Percentiles rank a stretch among this genome's conserved stretches.
These are phyloP conservation scores for Aureococcus anophagefferens DNA, from an alignment of 108 stramenopile genomes.

Conservation along the genomic window DNA sequence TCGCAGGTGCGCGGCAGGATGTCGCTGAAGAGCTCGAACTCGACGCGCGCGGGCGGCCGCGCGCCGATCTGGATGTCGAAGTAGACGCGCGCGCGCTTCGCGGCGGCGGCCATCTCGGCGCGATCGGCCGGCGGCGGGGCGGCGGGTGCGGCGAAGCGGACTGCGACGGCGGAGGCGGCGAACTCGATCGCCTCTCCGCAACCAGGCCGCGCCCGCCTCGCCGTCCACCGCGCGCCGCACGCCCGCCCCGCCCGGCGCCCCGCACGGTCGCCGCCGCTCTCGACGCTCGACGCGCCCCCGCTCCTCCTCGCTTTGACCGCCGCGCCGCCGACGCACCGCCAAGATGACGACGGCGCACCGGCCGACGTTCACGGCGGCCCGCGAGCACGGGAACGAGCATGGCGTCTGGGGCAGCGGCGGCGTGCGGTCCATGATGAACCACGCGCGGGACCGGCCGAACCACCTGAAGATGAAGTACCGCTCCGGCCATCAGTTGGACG, in stretches of 20 bases:
- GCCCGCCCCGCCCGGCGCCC: too few relatives aligned
- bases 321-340: too few relatives aligned
- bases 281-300: too few relatives aligned
- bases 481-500: slow-evolving; percentile 20
- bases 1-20: slow-evolving; percentile 47
- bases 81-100: slow-evolving; percentile 4
- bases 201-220: too few relatives aligned
- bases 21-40: slow-evolving; percentile 45
- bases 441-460: slow-evolving; percentile 53
- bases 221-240: too few relatives aligned
- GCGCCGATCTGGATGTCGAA: slow-evolving; percentile 28
- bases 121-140: too few relatives aligned
- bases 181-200: too few relatives aligned
- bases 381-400: slow-evolving; percentile 59
- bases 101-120: too few relatives aligned
- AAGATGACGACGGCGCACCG: slow-evolving; percentile 78
- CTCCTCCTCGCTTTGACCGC: too few relatives aligned
- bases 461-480: slow-evolving; percentile 80
- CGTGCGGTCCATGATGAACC: slow-evolving; percentile 35
- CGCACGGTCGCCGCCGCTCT: too few relatives aligned
- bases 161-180: too few relatives aligned
- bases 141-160: too few relatives aligned
- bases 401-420: slow-evolving; percentile 75
- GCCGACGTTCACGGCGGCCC: slow-evolving; percentile 86
- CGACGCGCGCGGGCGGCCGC: slow-evolving; percentile 21